Evolutionary conservation across 1,139 yeast genomes (phyloP).

Genomic region (Taphrina communis): DNA sequence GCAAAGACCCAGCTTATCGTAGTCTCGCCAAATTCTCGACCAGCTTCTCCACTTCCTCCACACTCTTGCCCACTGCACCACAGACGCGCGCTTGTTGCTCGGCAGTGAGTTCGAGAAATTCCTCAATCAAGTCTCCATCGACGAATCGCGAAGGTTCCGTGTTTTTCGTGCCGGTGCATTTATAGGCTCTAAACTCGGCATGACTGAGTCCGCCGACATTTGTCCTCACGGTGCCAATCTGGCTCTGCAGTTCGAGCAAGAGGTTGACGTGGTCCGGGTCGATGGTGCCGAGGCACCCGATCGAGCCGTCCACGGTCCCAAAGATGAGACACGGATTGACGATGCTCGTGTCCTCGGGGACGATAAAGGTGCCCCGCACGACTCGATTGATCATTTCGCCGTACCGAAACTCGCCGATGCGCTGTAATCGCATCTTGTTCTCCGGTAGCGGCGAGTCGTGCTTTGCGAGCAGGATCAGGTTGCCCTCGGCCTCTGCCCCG

Average conservation of each 20-base stretch:
- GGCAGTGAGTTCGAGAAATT: conserved; percentile 44
- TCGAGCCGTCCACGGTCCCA: conserved; percentile 47
- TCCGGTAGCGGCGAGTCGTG: conserved; percentile 37
- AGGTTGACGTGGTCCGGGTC: conserved; percentile 42
- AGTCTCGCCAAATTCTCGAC: conserved; percentile 45
- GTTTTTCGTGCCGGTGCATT: conserved; percentile 38
- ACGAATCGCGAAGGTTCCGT: conserved; percentile 45
- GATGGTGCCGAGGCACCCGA: conserved; percentile 45
- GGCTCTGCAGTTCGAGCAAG: conserved; percentile 45
- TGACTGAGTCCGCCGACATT: conserved; percentile 44
- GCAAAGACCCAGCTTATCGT: conserved; percentile 22
- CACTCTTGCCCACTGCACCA: conserved; percentile 41
- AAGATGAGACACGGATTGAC: conserved; percentile 45
- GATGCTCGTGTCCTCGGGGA: conserved; percentile 30
- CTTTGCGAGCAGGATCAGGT: conserved; percentile 43
- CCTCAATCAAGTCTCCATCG: conserved; percentile 47
- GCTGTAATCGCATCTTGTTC: conserved; percentile 41
- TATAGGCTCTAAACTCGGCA: conserved; percentile 43
- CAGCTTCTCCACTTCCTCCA: conserved; percentile 43
- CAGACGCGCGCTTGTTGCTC: conserved; percentile 43
- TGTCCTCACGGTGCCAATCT: conserved; percentile 43
- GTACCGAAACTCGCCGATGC: conserved; percentile 43
- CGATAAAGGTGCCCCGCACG: conserved; percentile 38
- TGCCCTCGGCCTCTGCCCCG: conserved; percentile 47
- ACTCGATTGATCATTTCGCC: conserved; percentile 47